Evolutionary conservation across 306 rosid species (phyloP), one percentile per base, ranked within the genome.

Genomic region (Lathyrus sativus): DNA sequence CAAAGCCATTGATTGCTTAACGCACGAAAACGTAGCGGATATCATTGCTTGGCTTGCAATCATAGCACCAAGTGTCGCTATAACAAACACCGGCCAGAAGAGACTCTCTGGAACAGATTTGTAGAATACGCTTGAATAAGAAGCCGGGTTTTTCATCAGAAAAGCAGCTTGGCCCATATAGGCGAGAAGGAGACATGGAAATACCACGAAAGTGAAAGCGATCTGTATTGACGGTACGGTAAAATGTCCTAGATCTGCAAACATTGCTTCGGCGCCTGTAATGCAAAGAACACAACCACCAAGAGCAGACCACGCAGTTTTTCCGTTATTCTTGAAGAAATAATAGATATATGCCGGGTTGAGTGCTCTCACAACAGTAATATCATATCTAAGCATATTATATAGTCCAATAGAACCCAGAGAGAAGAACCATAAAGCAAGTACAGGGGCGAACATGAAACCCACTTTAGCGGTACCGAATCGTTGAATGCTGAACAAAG

Each of bases 21-120:
- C 90, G 31, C 98, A 93, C 45, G 97, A 93, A 84, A 93, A 93
- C 11, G 98, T 93, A 70, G 98, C 98, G 44, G 97, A 93, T 80
- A 93, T 93, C 97, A 93, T 93, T 41, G 98, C 97, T 85, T 93
- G 98, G 86, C 97, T 93, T 39, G 98, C 98, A 88, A 93, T 88
- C 96, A 93, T 90, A 37, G 97, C 97, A 61, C 96, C 98, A 60
- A 93, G 87, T 56, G 98, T 84, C 55, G 98, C 98, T 69, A 87
- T 56, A 76, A 86, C 90, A 56, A 93, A 82, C 82, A 93, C 88
- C 11, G 98, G 98, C 97, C 98, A 93, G 84, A 93, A 93, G 70
- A 93, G 83, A 73, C 76, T 54, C n/a, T 61, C 98, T 88, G 97
- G 97, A 78, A 93, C 90, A 50, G 96, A 93, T 74, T 84, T 76